These are phyloP conservation scores for Trichophyton rubrum DNA, from an alignment of 2,329 filamentous ascomycete genomes.

Conservation along the genomic window DNA sequence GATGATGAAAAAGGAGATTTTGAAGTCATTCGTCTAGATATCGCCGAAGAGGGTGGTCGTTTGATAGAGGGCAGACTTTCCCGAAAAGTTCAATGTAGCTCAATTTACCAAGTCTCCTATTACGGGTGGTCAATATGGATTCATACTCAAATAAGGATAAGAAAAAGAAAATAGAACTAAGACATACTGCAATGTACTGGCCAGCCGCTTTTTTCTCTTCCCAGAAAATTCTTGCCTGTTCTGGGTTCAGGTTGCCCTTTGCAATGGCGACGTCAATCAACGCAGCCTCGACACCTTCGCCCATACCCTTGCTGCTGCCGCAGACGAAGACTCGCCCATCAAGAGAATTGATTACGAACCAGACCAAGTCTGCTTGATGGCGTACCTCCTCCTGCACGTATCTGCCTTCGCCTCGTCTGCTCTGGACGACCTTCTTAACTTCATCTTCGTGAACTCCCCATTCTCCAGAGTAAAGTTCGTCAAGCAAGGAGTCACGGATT, in stretches of 20 bases:
- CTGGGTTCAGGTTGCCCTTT: slow-evolving; percentile 72
- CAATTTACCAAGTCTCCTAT: slow-evolving; percentile 6
- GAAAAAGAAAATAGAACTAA: background rate
- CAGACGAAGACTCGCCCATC: slow-evolving; percentile 95
- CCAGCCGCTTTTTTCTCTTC: slow-evolving; percentile 78
- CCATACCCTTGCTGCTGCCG: slow-evolving; percentile 91
- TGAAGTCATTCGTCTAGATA: background rate
- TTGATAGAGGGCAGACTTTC: background rate
- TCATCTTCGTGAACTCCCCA: slow-evolving; percentile 87
- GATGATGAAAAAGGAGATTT: background rate
- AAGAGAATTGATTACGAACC: slow-evolving; percentile 94
- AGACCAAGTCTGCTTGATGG: slow-evolving; percentile 88
- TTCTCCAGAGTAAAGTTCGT: slow-evolving; percentile 93
- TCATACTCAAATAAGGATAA: background rate
- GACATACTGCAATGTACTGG: slow-evolving; percentile 73
- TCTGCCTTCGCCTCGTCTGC: slow-evolving; percentile 60
- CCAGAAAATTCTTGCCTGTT: slow-evolving; percentile 84
- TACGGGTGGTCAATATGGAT: background rate
- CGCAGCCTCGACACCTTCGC: slow-evolving; percentile 82
- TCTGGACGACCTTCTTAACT: slow-evolving; percentile 71
- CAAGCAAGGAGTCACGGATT: slow-evolving; percentile 81
- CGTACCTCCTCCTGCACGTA: slow-evolving; percentile 95
- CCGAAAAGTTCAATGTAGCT: background rate
- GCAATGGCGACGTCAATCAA: slow-evolving; percentile 82
- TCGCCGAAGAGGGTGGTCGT: background rate